Evolutionary conservation across 768 basidiomycete genomes (phyloP).

Genomic region (Tricholoma saponaceum): DNA sequence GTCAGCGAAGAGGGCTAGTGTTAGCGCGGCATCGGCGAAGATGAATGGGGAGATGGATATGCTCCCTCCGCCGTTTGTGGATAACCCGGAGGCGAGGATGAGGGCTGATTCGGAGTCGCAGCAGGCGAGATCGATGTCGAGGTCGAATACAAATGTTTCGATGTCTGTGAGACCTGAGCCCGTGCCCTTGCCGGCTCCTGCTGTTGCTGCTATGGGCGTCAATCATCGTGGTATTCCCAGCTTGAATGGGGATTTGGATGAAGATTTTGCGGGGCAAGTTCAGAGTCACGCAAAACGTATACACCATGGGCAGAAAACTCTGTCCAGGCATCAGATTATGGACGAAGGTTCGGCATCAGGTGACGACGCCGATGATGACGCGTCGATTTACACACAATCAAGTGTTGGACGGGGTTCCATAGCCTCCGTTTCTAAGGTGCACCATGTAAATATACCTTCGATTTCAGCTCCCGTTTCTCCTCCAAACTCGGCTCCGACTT

Average conservation of each 20-base stretch:
- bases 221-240: neutral
- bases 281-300: neutral
- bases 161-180: neutral
- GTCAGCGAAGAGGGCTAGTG: neutral
- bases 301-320: no score
- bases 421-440: neutral
- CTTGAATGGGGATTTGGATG: neutral
- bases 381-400: slow-evolving; percentile 31
- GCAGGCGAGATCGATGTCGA: neutral
- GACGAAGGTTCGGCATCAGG: slow-evolving; percentile 13
- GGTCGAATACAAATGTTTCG: neutral
- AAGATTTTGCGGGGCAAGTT: neutral
- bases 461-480: neutral
- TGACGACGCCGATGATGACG: slow-evolving; percentile 26
- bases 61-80: slow-evolving; percentile 7
- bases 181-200: neutral
- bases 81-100: slow-evolving; percentile 9
- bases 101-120: slow-evolving; percentile 2
- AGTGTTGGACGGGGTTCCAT: slow-evolving; percentile 18
- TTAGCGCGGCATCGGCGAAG: neutral
- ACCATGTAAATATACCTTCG: neutral
- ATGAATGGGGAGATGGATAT: slow-evolving; percentile 1
- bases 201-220: neutral
- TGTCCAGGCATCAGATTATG: slow-evolving; percentile 2
- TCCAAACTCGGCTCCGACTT: neutral